Evolutionary conservation across 306 rosid genomes (phyloP).

Genomic region (Vigna trinervia): DNA sequence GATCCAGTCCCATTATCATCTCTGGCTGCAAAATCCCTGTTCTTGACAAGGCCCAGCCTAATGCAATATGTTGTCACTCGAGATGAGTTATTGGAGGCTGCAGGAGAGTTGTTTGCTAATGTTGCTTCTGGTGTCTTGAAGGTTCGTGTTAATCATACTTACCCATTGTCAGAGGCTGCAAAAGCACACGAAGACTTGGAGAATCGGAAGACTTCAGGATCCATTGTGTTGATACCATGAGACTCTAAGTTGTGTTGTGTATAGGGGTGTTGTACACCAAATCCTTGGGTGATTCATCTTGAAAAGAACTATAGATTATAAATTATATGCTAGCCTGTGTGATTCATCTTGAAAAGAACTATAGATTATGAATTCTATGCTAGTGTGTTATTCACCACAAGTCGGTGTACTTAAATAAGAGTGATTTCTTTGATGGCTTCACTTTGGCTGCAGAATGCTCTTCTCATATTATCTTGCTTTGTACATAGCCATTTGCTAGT

Average conservation of each 20-base stretch:
- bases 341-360: constrained; percentile 19
- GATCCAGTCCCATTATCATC: constrained; percentile 87
- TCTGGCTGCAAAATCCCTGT: constrained; percentile 69
- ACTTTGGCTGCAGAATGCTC: background rate
- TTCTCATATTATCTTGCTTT: background rate
- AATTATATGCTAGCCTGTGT: background rate
- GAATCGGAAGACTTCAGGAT: constrained; percentile 79
- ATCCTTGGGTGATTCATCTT: constrained; percentile 20
- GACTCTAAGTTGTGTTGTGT: background rate
- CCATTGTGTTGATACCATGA: constrained; percentile 81
- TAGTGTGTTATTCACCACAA: background rate
- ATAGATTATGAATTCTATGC: background rate
- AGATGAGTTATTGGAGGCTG: constrained; percentile 72
- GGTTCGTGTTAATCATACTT: constrained; percentile 82
- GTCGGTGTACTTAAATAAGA: background rate
- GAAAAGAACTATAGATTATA: background rate
- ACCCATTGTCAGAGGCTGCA: constrained; percentile 78
- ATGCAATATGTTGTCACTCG: constrained; percentile 65
- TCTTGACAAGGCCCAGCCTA: constrained; percentile 81
- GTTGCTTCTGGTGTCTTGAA: constrained; percentile 63
- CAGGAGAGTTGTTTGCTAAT: constrained; percentile 75
- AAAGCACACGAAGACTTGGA: constrained; percentile 86
- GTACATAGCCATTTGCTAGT: background rate
- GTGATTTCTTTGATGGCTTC: background rate
- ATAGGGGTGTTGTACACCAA: background rate